Conservation (phyloP, 2,329 filamentous ascomycete genomes). For the Trichophyton simii region DNA sequence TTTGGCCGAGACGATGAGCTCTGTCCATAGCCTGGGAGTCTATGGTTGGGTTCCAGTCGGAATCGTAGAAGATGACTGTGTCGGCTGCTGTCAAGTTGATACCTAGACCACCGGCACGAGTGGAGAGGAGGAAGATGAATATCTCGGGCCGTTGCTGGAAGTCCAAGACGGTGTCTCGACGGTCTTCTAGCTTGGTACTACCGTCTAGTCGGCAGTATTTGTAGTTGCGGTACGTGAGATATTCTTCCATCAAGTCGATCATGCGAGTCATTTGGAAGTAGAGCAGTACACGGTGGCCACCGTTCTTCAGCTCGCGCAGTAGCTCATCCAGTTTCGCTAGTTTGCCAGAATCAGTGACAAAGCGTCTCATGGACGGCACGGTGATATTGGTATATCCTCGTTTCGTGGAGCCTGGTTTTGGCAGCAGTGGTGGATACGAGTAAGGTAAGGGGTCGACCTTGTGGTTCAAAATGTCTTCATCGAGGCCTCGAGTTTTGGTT, state of each 20-base stretch:
- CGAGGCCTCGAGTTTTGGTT: slow-evolving; percentile 45
- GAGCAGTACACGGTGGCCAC: slow-evolving; percentile 80
- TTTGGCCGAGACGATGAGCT: slow-evolving; percentile 93
- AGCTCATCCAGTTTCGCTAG: slow-evolving; percentile 80
- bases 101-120: slow-evolving; percentile 89
- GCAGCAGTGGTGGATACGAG: slow-evolving; percentile 58
- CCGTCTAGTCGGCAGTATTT: slow-evolving; percentile 95
- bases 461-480: slow-evolving; percentile 60
- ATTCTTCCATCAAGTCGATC: slow-evolving; percentile 99
- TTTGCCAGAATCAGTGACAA: slow-evolving; percentile 96
- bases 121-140: slow-evolving; percentile 93
- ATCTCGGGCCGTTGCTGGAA: slow-evolving; percentile 93
- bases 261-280: slow-evolving; percentile 99
- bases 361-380: slow-evolving; percentile 91
- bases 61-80: slow-evolving; percentile 99
- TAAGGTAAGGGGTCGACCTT: slow-evolving; percentile 48
- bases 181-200: slow-evolving; percentile 92
- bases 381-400: slow-evolving; percentile 78
- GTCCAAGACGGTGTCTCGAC: slow-evolving; percentile 88
- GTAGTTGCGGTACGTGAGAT: slow-evolving; percentile 96
- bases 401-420: slow-evolving; percentile 67
- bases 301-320: slow-evolving; percentile 78
- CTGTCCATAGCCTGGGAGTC: slow-evolving; percentile 98
- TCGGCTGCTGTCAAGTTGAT: slow-evolving; percentile 96
- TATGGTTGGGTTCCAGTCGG: slow-evolving; percentile 98